A percentile compares a stretch with the other conserved stretches of the same genome.
These are phyloP conservation scores for Rhodomyrtus tomentosa DNA, from an alignment of 345 rosid species.

Conservation along the genomic window DNA sequence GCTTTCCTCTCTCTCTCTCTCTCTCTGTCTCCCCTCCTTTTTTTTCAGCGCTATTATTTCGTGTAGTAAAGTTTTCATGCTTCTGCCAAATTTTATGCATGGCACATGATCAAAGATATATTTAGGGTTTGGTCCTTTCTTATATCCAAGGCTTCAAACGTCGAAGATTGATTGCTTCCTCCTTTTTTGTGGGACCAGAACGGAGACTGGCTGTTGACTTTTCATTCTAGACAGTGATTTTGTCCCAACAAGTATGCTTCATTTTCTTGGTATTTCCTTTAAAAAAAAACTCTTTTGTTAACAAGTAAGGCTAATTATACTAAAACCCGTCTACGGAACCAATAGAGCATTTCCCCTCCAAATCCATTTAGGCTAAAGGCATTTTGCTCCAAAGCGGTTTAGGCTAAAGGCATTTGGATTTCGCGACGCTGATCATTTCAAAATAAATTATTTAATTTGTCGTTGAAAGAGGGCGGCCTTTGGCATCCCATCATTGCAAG, in stretches of 20 bases:
- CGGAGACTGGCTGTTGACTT: neutral
- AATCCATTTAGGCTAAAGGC: too few species aligned
- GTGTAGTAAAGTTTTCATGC: neutral
- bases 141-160: neutral
- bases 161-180: neutral
- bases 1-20: neutral
- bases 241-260: neutral
- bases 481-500: neutral
- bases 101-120: neutral
- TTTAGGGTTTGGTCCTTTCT: neutral
- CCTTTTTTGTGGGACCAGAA: neutral
- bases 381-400: too few species aligned
- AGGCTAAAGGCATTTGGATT: too few species aligned
- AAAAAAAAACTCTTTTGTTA: neutral
- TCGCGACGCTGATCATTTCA: neutral
- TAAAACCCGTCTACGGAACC: neutral
- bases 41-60: neutral
- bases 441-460: neutral
- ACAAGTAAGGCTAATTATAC: neutral
- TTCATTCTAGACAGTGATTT: neutral
- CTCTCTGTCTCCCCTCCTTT: neutral
- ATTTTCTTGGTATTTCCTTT: neutral
- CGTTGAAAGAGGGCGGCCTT: neutral
- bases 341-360: neutral
- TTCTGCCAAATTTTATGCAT: neutral